Evolutionary conservation across 257 asterid species (phyloP).

Genomic region (Misopates orontium): DNA sequence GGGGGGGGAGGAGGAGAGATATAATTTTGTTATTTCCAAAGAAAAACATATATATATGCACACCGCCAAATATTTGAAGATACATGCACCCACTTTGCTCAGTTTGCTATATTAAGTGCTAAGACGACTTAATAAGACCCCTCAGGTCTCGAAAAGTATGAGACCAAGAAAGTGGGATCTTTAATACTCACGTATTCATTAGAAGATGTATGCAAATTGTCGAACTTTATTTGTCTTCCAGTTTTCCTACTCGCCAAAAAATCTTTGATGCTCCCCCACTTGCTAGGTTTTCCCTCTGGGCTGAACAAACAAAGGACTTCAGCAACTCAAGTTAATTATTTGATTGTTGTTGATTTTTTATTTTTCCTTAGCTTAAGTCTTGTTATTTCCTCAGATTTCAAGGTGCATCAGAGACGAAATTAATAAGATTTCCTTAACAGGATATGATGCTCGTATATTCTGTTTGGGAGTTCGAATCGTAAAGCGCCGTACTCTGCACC

Average conservation of each 20-base stretch:
- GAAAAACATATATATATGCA: too few species aligned
- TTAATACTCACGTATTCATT: slow-evolving; percentile 4
- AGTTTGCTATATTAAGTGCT: not conserved
- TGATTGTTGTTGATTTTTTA: slow-evolving; percentile 35
- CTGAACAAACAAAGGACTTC: not conserved
- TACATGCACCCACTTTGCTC: slow-evolving; percentile 5
- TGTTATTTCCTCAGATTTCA: slow-evolving; percentile 68
- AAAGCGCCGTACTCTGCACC: slow-evolving; percentile 79
- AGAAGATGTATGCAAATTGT: not conserved
- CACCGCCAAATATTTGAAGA: too few species aligned
- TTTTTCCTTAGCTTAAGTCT: slow-evolving; percentile 32
- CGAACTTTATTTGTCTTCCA: slow-evolving; percentile 1
- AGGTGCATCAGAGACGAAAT: slow-evolving; percentile 87
- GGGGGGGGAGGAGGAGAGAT: not conserved
- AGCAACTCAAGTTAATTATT: not conserved
- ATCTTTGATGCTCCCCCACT: not conserved
- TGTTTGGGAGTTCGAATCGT: slow-evolving; percentile 94
- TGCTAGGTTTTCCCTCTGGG: not conserved
- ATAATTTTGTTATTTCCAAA: too few species aligned
- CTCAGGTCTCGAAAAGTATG: slow-evolving; percentile 1
- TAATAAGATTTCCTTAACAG: slow-evolving; percentile 77
- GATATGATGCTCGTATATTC: slow-evolving; percentile 88
- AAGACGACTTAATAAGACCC: slow-evolving; percentile 10
- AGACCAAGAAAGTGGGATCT: slow-evolving; percentile 14
- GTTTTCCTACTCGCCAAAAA: not conserved